Conservation (phyloP, 2,329 filamentous ascomycete species). For the Penicillium sp. region DNA sequence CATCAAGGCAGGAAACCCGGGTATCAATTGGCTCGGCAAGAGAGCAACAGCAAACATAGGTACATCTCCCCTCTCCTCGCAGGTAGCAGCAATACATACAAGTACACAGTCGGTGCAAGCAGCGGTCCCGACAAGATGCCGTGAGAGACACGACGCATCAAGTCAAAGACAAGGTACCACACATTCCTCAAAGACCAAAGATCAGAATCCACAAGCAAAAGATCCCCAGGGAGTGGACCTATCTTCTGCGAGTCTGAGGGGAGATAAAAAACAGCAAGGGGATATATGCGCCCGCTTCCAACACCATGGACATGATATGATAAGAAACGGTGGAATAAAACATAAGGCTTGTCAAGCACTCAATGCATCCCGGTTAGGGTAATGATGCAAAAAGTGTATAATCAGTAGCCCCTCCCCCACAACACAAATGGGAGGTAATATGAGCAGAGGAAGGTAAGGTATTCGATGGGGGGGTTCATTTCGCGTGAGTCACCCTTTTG, state of each 20-base stretch:
- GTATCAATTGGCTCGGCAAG: constrained; percentile 21
- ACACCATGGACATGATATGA: constrained; percentile 10
- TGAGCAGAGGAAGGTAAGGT: constrained; percentile 16
- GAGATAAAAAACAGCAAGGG: constrained; percentile 3
- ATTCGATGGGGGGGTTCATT: constrained; percentile 12
- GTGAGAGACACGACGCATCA: neutral
- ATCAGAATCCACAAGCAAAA: constrained; percentile 2
- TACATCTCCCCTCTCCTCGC: constrained; percentile 3
- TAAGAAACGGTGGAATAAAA: neutral
- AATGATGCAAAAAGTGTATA: constrained; percentile 11
- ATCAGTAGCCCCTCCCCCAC: constrained; percentile 8
- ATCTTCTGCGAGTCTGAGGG: neutral
- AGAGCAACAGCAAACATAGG: constrained; percentile 12
- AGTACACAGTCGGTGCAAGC: constrained; percentile 11
- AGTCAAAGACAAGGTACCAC: neutral
- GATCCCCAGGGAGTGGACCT: neutral
- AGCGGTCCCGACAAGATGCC: neutral
- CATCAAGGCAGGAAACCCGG: constrained; percentile 3
- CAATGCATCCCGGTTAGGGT: constrained; percentile 9
- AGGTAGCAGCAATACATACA: constrained; percentile 17
- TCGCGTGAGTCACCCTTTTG: constrained; percentile 12
- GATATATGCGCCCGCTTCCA: constrained; percentile 9
- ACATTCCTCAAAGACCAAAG: constrained; percentile 5
- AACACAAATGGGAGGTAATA: constrained; percentile 7
- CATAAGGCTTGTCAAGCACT: constrained; percentile 10